Conservation (phyloP, 2,329 filamentous ascomycete genomes). For the Aspergillus fumigatus region DNA sequence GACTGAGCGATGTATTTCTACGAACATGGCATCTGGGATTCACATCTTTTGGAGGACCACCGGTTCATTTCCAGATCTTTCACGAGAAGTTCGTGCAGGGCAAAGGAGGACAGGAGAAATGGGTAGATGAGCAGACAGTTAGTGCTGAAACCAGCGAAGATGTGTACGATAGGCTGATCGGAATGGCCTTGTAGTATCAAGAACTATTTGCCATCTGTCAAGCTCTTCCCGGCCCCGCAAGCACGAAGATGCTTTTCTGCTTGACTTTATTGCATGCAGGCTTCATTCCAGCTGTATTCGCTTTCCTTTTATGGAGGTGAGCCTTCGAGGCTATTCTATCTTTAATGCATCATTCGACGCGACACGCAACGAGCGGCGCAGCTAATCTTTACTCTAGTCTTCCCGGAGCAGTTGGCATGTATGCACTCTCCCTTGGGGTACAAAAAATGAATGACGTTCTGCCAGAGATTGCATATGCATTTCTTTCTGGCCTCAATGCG, state of each 20-base stretch:
- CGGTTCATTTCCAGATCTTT: constrained; percentile 67
- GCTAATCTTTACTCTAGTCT: constrained; percentile 42
- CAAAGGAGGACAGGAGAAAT: constrained; percentile 44
- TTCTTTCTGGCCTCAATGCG: constrained; percentile 67
- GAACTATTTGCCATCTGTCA: constrained; percentile 68
- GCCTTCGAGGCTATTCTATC: constrained; percentile 2
- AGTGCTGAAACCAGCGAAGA: constrained; percentile 13
- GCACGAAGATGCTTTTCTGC: constrained; percentile 68
- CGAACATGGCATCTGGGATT: constrained; percentile 59
- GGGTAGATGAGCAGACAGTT: constrained; percentile 67
- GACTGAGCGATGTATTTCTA: constrained; percentile 32
- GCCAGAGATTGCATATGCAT: constrained; percentile 60
- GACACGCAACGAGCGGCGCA: too few relatives aligned
- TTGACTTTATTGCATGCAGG: constrained; percentile 62
- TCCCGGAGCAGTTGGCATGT: constrained; percentile 68
- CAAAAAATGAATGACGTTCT: constrained; percentile 55
- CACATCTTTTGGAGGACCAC: constrained; percentile 63
- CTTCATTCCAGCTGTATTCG: constrained; percentile 52
- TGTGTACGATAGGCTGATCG: not conserved
- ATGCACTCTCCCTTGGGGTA: constrained; percentile 61
- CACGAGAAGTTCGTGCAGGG: constrained; percentile 57
- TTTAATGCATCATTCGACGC: not conserved
- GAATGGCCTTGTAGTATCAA: constrained; percentile 52
- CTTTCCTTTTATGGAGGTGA: constrained; percentile 62
- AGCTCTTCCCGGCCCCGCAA: constrained; percentile 62